Percentiles rank a stretch among this genome's conserved stretches.
These are phyloP conservation scores for Yamadazyma scolyti DNA, from an alignment of 805 yeast species.

Conservation along the genomic window DNA sequence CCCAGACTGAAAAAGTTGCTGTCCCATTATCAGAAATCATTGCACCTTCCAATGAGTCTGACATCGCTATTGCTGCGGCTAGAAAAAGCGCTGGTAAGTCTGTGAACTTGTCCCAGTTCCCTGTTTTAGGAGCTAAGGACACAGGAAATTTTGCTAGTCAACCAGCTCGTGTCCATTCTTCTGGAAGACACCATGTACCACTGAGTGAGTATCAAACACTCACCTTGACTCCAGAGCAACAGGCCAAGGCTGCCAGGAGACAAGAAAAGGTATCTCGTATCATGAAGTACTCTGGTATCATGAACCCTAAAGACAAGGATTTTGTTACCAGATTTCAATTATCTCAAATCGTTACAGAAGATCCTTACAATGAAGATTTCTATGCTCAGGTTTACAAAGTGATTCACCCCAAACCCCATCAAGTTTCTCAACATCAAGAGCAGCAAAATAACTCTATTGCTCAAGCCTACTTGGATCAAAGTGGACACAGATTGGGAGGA, in stretches of 20 bases:
- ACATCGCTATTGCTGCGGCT: slow-evolving; percentile 9
- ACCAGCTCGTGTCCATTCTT: slow-evolving; percentile 14
- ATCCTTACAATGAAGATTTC: slow-evolving; percentile 95
- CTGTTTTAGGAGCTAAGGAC: slow-evolving; percentile 50
- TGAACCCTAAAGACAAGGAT: slow-evolving; percentile 97
- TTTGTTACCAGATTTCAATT: slow-evolving; percentile 91
- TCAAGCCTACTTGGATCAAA: slow-evolving; percentile 84
- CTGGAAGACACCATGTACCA: slow-evolving; percentile 4
- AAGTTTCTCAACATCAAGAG: slow-evolving; percentile 42
- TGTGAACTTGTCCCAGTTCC: slow-evolving; percentile 47
- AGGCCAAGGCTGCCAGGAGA: slow-evolving; percentile 60
- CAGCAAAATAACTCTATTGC: slow-evolving; percentile 79
- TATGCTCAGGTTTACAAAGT: slow-evolving; percentile 87
- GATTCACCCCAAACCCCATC: slow-evolving; percentile 50
- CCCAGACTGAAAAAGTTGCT: slow-evolving; percentile 5
- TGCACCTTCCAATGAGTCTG: slow-evolving; percentile 8
- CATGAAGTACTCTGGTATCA: slow-evolving; percentile 81
- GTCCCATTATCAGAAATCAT: slow-evolving; percentile 11
- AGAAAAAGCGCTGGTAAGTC: slow-evolving; percentile 6
- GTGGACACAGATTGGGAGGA: slow-evolving; percentile 88
- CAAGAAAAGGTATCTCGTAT: slow-evolving; percentile 74
- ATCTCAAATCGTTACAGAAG: slow-evolving; percentile 93
- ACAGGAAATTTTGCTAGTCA: slow-evolving; percentile 15
- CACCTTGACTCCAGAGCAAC: slow-evolving; percentile 60
- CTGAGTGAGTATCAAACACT: slow-evolving; percentile 17